Evolutionary conservation across 2,329 filamentous ascomycete species (phyloP).

Genomic region (Knufia petricola): DNA sequence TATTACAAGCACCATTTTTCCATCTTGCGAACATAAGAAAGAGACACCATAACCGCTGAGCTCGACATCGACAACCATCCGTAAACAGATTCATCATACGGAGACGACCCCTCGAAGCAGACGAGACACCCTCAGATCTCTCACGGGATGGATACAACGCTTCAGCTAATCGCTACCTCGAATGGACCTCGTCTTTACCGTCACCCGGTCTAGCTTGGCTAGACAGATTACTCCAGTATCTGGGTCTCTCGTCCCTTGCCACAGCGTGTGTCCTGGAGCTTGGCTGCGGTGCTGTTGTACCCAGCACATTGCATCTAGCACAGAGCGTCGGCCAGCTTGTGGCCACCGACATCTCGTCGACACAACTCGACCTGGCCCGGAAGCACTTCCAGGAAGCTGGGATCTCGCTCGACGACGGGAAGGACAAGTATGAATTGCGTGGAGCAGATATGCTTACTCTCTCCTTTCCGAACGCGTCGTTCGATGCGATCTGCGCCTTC

Average conservation of each 20-base stretch:
- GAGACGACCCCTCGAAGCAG: background rate
- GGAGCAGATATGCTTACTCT: slow-evolving; percentile 37
- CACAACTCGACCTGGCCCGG: slow-evolving; percentile 31
- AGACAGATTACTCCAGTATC: slow-evolving; percentile 23
- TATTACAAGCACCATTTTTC: background rate
- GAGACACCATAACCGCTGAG: background rate
- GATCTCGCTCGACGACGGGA: slow-evolving; percentile 16
- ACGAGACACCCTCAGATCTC: slow-evolving; percentile 1
- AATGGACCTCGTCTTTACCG: slow-evolving; percentile 27
- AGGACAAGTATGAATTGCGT: slow-evolving; percentile 22
- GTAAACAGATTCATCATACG: too few relatives aligned
- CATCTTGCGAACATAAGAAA: background rate
- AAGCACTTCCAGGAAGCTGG: slow-evolving; percentile 9
- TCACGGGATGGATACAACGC: slow-evolving; percentile 26
- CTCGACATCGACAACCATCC: too few relatives aligned
- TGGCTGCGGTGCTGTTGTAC: slow-evolving; percentile 34
- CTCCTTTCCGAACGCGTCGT: slow-evolving; percentile 26
- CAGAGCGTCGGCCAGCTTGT: slow-evolving; percentile 25
- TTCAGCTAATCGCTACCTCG: slow-evolving; percentile 29
- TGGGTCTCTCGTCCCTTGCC: slow-evolving; percentile 10
- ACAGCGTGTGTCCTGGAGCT: slow-evolving; percentile 29
- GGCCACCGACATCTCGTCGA: slow-evolving; percentile 35
- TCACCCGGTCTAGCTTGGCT: slow-evolving; percentile 28
- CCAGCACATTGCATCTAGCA: slow-evolving; percentile 23
- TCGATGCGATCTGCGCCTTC: slow-evolving; percentile 44